phyloP scores from a whole-genome alignment of 148 eudicot species.

The Cornus kousa region DNA sequence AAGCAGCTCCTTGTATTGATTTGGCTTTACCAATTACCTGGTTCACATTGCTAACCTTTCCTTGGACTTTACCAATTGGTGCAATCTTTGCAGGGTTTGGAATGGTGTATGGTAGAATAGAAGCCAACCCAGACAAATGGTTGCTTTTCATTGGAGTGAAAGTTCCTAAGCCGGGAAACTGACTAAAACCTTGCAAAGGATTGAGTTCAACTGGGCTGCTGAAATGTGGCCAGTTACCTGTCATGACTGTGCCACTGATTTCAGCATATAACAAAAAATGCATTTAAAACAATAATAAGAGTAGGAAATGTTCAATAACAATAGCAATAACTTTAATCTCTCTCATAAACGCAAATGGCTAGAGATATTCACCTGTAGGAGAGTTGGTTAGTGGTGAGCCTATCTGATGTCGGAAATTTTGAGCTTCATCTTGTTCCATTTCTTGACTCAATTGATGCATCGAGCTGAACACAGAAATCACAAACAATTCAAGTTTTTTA shows the following conservation, averaged over 20 bases:
- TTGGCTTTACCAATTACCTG: constrained; percentile 15
- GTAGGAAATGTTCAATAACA: not conserved
- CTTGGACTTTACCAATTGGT: constrained; percentile 49
- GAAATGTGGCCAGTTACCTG: constrained; percentile 50
- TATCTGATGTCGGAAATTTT: constrained; percentile 36
- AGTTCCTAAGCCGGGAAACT: constrained; percentile 28
- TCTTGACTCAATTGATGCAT: constrained; percentile 53
- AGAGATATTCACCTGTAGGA: constrained; percentile 40
- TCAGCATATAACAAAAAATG: not conserved
- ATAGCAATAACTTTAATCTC: not conserved
- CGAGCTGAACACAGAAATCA: constrained; percentile 28
- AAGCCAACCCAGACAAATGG: constrained; percentile 39
- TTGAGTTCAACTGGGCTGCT: constrained; percentile 45
- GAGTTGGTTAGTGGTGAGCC: constrained; percentile 57
- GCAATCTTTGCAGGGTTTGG: constrained; percentile 44
- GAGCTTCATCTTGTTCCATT: constrained; percentile 46
- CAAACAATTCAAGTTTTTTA: not conserved
- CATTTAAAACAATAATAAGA: not conserved
- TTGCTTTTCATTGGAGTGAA: constrained; percentile 39
- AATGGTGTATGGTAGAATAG: constrained; percentile 33
- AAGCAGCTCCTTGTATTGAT: constrained; percentile 22
- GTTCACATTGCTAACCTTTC: constrained; percentile 18
- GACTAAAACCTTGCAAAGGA: constrained; percentile 39
- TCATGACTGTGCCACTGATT: not conserved
- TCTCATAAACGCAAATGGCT: not conserved